phyloP scores from a whole-genome alignment of 768 basidiomycete genomes.

The Leccinum olivaceopallidum region DNA sequence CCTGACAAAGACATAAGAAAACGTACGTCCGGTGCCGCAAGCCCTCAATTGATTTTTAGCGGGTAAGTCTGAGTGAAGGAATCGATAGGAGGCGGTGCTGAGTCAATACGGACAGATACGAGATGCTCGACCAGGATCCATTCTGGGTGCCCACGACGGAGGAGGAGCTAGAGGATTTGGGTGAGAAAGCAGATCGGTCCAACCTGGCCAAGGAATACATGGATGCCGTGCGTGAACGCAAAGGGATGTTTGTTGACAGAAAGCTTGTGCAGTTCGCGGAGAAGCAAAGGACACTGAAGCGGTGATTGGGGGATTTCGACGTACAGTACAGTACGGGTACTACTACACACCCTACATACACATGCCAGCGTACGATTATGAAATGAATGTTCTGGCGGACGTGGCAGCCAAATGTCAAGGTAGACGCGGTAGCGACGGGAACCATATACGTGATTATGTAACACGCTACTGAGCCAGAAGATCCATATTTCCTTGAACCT shows the following conservation, averaged over 20 bases:
- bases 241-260: conserved; percentile 93
- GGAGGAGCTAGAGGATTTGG: conserved; percentile 95
- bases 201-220: conserved; percentile 95
- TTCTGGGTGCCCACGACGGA: conserved; percentile 99
- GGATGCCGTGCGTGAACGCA: conserved; percentile 87
- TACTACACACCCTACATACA: background rate
- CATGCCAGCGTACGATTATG: conserved; percentile 11
- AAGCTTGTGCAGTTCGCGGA: conserved; percentile 97
- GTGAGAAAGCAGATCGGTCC: conserved; percentile 90
- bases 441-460: conserved; percentile 26
- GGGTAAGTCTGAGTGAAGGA: conserved; percentile 53
- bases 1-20: conserved; percentile 80
- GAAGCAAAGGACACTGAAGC: conserved; percentile 89
- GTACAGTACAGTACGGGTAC: background rate
- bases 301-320: conserved; percentile 32
- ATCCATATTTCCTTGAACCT: conserved; percentile 14
- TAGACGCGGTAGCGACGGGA: conserved; percentile 19
- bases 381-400: conserved; percentile 7
- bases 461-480: conserved; percentile 13
- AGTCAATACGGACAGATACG: conserved; percentile 58
- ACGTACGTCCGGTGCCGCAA: conserved; percentile 94
- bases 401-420: conserved; percentile 3
- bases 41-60: conserved; percentile 95
- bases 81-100: conserved; percentile 11
- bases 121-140: conserved; percentile 90